phyloP scores from a whole-genome alignment of 352 stramenopile species.

The Thraustotheca clavata region DNA sequence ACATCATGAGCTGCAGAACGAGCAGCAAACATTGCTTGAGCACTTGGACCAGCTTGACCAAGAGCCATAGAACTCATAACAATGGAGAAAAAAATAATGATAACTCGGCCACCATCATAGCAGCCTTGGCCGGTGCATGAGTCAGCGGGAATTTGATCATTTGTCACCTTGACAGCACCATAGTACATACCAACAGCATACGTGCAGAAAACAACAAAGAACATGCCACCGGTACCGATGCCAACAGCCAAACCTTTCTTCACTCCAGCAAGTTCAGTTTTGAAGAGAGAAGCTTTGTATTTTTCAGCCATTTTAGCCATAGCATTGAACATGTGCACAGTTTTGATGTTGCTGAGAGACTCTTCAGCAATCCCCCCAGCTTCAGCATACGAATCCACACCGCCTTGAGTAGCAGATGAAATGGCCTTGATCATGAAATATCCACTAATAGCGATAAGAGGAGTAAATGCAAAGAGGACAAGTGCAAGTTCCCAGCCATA shows the following conservation, averaged over 20 bases:
- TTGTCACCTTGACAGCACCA: conserved; percentile 50
- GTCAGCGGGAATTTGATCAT: conserved; percentile 39
- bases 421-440: conserved; percentile 19
- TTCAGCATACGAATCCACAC: conserved; percentile 11
- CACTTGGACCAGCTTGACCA: conserved; percentile 49
- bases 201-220: conserved; percentile 57
- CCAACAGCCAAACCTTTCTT: conserved; percentile 26
- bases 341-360: conserved; percentile 15
- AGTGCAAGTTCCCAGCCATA: conserved; percentile 33
- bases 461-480: conserved; percentile 31
- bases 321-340: conserved; percentile 17
- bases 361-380: conserved; percentile 19
- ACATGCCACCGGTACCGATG: conserved; percentile 55
- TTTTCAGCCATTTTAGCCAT: background rate
- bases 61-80: conserved; percentile 68
- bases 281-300: background rate
- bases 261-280: conserved; percentile 4
- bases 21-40: conserved; percentile 49
- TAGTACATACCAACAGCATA: conserved; percentile 79
- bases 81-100: conserved; percentile 64
- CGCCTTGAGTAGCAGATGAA: conserved; percentile 1
- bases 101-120: conserved; percentile 53
- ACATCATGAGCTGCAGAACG: conserved; percentile 51
- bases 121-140: conserved; percentile 33
- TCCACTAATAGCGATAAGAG: conserved; percentile 28